Conservation (phyloP, 31 red algal species). For the Porphyra umbilicalis region DNA sequence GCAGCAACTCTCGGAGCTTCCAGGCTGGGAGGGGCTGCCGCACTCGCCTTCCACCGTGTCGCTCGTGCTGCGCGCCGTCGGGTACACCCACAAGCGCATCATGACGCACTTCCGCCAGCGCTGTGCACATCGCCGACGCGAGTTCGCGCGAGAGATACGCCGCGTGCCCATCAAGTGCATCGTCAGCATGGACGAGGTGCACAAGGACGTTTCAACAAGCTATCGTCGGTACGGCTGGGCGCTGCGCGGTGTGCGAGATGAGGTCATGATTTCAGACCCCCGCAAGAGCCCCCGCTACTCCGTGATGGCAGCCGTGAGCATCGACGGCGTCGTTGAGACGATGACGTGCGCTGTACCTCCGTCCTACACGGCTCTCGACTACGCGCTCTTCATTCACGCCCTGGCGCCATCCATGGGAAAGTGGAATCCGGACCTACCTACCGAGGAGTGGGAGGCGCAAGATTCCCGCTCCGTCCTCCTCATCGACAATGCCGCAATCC, state of each 20-base stretch:
- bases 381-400: too few relatives aligned
- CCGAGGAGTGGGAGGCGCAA: background rate
- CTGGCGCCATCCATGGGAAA: background rate
- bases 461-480: background rate
- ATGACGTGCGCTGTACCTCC: background rate
- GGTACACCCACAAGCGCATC: background rate
- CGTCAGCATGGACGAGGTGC: too few relatives aligned
- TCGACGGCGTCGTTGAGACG: background rate
- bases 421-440: background rate
- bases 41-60: background rate
- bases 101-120: background rate
- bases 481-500: background rate
- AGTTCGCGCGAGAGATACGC: background rate
- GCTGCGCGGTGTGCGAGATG: background rate
- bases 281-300: background rate
- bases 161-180: too few relatives aligned
- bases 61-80: background rate
- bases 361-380: background rate
- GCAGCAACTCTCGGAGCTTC: background rate
- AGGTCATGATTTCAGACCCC: background rate
- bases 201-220: background rate
- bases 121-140: too few relatives aligned
- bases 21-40: background rate
- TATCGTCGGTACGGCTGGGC: background rate
- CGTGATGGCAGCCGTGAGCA: background rate